A percentile compares a stretch with the other conserved stretches of the same genome.
Evolutionary conservation across 192 early-diverging fungal genomes (phyloP).

Genomic region (Coemansia sp.): DNA sequence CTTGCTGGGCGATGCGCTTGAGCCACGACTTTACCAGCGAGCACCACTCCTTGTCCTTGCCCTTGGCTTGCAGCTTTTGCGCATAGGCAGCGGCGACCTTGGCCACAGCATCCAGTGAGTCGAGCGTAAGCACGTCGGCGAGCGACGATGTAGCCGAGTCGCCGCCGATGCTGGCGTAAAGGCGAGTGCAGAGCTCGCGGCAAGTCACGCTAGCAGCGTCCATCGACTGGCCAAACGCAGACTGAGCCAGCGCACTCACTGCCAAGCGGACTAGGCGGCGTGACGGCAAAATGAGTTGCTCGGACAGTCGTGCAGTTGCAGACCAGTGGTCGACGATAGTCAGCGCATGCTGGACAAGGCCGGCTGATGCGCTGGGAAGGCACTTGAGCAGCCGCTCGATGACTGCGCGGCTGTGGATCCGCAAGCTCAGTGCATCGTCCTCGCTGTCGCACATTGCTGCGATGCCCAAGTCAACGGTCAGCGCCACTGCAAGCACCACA

Average conservation of each 20-base stretch:
- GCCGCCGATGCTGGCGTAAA: conserved; percentile 5
- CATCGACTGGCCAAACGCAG: conserved; percentile 10
- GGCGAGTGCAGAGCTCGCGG: conserved; percentile 18
- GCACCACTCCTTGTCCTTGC: conserved; percentile 21
- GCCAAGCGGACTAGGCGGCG: conserved; percentile 11
- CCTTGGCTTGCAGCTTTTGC: background rate
- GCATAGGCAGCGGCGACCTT: conserved; percentile 11
- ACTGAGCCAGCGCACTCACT: conserved; percentile 19
- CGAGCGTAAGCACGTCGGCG: conserved; percentile 11
- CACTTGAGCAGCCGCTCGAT: conserved; percentile 19
- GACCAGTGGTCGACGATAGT: conserved; percentile 19
- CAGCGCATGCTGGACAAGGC: conserved; percentile 5
- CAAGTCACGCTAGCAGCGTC: conserved; percentile 18
- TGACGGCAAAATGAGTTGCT: conserved; percentile 8
- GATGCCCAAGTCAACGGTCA: conserved; percentile 27
- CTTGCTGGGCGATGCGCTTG: background rate
- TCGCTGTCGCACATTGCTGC: background rate
- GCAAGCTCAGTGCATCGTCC: conserved; percentile 10
- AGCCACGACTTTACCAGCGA: conserved; percentile 17
- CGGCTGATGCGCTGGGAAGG: background rate
- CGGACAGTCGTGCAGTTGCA: background rate
- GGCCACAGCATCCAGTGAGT: conserved; percentile 20
- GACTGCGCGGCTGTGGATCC: conserved; percentile 5
- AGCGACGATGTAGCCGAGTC: background rate
- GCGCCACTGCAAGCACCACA: conserved; percentile 24